Evolutionary conservation across 371 early-diverging fungal species (phyloP), one percentile per base, ranked within the genome.

Genomic region (Rhizomucor pusillus): DNA sequence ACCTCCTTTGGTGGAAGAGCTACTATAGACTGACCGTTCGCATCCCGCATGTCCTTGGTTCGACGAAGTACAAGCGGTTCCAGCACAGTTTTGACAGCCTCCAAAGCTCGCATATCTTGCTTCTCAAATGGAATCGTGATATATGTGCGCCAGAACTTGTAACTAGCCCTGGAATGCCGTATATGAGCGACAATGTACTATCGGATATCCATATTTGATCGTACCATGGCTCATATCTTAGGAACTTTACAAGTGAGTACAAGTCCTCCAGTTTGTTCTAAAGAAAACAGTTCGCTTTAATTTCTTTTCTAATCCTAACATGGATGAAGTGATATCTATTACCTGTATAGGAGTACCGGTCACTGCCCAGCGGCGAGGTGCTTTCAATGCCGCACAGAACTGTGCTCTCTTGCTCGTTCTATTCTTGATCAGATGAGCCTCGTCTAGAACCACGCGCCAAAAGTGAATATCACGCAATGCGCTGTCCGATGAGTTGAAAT

Each of bases 401-500:
- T 73, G 79, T 1, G 87, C 75, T 7, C 79, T 79, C 57, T 77
- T 75, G 43, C 84, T 84, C 3, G 55, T 23, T 1, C 78, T 63
- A 43, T 86, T 84, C 49, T 85, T 85, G 52, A 91, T 91, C 5
- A 75, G 82, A 63, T 91, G 92, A 0, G 90, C 91, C 56, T 91
- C 92, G 52, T 91, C 92, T 20, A 90, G 46, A 5, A 90, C 80
- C 5, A 91, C 70, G 16, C 91, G 70, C 67, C 79, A 79, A 50
- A 79, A 85, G 3, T 82, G 71, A 5, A 80, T 60, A 14, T 52
- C 47, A n/a, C 63, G 72, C 2, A 80, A 34, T 1, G 23, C n/a
- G 9, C 55, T 53, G 1, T 25, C 49, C 34, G 45, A 9, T 14
- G 49, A 43, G 3, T 25, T 60, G 75, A 75, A 77, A 57, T 80